A percentile compares a stretch with the other conserved stretches of the same genome.
Evolutionary conservation across 2,329 filamentous ascomycete genomes (phyloP).

Genomic region (Nemania serpens): DNA sequence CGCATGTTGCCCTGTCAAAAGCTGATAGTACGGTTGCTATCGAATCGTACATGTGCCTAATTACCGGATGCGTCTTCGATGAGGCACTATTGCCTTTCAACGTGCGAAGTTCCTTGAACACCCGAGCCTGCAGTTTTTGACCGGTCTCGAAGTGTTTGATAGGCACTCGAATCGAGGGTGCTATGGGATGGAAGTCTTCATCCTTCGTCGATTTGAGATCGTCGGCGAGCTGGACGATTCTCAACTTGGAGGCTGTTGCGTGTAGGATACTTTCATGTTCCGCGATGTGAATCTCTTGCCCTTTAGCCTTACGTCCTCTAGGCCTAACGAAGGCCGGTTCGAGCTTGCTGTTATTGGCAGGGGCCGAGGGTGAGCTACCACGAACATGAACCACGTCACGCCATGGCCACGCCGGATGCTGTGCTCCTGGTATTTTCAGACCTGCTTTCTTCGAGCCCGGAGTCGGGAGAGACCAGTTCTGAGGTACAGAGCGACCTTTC

Average conservation of each 20-base stretch:
- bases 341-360: background rate
- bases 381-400: constrained; percentile 68
- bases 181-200: constrained; percentile 50
- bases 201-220: constrained; percentile 44
- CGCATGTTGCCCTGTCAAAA: constrained; percentile 79
- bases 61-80: constrained; percentile 57
- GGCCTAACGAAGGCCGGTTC: background rate
- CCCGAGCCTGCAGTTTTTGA: constrained; percentile 53
- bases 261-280: constrained; percentile 51
- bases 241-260: constrained; percentile 44
- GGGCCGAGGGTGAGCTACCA: constrained; percentile 41
- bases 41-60: constrained; percentile 62
- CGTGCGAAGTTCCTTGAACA: constrained; percentile 53
- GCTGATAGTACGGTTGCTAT: constrained; percentile 70
- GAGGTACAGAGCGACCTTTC: constrained; percentile 42
- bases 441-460: constrained; percentile 52
- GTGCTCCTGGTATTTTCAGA: constrained; percentile 67
- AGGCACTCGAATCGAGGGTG: constrained; percentile 58
- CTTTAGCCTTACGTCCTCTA: constrained; percentile 55
- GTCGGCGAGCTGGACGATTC: constrained; percentile 43
- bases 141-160: constrained; percentile 63
- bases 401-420: constrained; percentile 73
- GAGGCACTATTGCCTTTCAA: constrained; percentile 16
- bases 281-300: constrained; percentile 48
- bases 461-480: constrained; percentile 44